Conservation (phyloP, 2,329 filamentous ascomycete species). For the Cercospora berteroae region DNA sequence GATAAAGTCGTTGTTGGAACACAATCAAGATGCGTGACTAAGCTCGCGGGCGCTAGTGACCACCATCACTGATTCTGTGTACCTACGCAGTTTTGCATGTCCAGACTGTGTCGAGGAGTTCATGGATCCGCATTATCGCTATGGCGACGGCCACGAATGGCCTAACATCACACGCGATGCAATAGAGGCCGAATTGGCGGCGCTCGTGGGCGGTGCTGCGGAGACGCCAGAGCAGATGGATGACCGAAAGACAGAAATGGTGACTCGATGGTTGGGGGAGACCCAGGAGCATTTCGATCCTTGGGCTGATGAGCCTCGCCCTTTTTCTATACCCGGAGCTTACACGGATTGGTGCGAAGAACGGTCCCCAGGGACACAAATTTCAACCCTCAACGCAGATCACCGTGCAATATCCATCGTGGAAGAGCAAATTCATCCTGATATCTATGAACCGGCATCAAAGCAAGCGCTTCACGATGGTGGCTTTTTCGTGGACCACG, state of each 20-base stretch:
- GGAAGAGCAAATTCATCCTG: neutral
- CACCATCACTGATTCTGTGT: neutral
- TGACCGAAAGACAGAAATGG: neutral
- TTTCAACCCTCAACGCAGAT: neutral
- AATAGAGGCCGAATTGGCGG: neutral
- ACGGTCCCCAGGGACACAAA: neutral
- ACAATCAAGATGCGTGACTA: neutral
- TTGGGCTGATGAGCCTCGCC: neutral
- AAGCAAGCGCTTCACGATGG: neutral
- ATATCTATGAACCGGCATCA: no score
- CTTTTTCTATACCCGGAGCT: neutral
- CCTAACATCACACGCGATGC: neutral
- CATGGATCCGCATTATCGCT: neutral
- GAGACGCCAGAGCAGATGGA: neutral
- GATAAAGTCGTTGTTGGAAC: neutral
- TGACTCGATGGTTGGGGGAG: neutral
- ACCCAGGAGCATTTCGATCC: neutral
- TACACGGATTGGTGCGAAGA: neutral
- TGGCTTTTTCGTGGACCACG: neutral
- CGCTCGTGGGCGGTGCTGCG: neutral
- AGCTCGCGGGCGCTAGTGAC: neutral
- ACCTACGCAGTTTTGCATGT: neutral
- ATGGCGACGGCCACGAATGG: neutral
- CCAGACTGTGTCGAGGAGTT: neutral
- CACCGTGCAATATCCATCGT: neutral